Conservation (phyloP, 2,329 filamentous ascomycete genomes). For the Trichophyton rubrum region DNA sequence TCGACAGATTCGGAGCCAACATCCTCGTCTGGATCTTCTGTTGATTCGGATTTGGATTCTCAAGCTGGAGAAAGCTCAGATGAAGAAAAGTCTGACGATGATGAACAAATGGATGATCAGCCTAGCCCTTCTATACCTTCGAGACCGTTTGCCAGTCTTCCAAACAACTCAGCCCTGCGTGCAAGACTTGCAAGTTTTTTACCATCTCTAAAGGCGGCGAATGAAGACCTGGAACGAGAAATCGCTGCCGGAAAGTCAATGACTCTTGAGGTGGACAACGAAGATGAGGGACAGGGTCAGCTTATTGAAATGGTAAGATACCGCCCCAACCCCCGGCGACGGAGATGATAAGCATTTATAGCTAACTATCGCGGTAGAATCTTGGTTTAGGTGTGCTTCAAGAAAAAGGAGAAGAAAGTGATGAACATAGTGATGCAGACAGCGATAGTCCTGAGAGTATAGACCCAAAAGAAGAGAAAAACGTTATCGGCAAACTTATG, state of each 20-base stretch:
- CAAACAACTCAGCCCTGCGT: slow-evolving; percentile 21
- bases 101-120: background rate
- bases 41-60: slow-evolving; percentile 13
- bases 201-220: slow-evolving; percentile 32
- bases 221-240: slow-evolving; percentile 29
- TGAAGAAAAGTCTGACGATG: background rate
- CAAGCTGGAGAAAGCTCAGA: slow-evolving; percentile 9
- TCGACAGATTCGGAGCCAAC: slow-evolving; percentile 9
- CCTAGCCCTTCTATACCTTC: slow-evolving; percentile 1
- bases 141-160: slow-evolving; percentile 25
- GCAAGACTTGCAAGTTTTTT: slow-evolving; percentile 31
- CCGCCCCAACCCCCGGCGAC: too few relatives aligned
- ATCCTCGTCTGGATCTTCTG: slow-evolving; percentile 13
- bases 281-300: slow-evolving; percentile 7
- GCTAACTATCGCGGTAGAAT: slow-evolving; percentile 21
- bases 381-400: slow-evolving; percentile 35
- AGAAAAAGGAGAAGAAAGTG: slow-evolving; percentile 21
- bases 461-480: slow-evolving; percentile 13
- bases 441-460: slow-evolving; percentile 8
- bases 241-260: slow-evolving; percentile 22
- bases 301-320: slow-evolving; percentile 16
- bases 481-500: slow-evolving; percentile 28
- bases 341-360: background rate
- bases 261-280: slow-evolving; percentile 9
- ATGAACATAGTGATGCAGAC: slow-evolving; percentile 8